Evolutionary conservation across 78 protist genomes (phyloP), one percentile per base, ranked within the genome.

Genomic region (Goniomonas avonlea): DNA sequence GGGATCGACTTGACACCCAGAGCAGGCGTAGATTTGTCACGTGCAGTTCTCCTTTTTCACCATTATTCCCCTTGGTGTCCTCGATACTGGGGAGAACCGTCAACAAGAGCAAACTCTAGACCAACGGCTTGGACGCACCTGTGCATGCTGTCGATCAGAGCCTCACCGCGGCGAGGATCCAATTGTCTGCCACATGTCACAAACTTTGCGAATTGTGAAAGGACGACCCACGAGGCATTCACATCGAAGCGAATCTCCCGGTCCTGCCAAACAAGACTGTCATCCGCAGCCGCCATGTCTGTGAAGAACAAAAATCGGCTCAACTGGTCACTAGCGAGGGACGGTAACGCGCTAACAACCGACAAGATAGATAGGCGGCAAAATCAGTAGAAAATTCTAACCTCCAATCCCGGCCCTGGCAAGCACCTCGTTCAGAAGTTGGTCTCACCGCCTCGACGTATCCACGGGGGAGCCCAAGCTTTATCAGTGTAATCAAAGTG

Each of bases 51-150:
- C 95, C 95, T 9, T 21, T 37, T 56, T 83, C 85, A 29, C 95
- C 95, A 50, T 73, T 82, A 74, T 86, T 86, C 1, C 95, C 95
- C 78, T 92, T 92, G 17, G 91, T 88, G 83, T 92, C 95, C 61
- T 92, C 95, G 7, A 91, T 60, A 17, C 56, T 0, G 63, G 21
- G 7, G 17, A 82, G 38, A 5, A 29, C 83, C 92, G 0, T 18
- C 18, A 29, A 2, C 13, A 18, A 8, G 68, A 3, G 47, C 70
- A 35, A 0, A 3, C 43, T 27, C 5, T 9, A 2, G 32, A 9
- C 58, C 25, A 25, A 3, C n/a, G n/a, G n/a, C n/a, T n/a, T n/a
- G 11, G 58, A 15, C 25, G 23, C 3, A 15, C 4, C 37, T 23
- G 13, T n/a, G 47, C 29, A 50, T 3, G 45, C 65, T 31, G 77